Evolutionary conservation across 2,329 filamentous ascomycete genomes (phyloP).

Genomic region (Talaromyces sp.): DNA sequence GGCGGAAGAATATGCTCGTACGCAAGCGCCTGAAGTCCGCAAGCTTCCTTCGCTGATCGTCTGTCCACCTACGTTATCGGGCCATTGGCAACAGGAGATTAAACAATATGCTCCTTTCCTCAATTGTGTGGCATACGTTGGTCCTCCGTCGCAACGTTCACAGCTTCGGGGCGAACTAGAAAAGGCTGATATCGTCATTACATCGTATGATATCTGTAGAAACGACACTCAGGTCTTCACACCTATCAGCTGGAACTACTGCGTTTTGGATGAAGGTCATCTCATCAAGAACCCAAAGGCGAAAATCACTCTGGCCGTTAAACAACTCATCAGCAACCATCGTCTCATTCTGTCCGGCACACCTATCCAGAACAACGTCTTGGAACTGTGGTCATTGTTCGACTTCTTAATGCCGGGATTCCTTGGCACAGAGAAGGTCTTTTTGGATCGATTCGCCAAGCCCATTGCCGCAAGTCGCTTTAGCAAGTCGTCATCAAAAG

Average conservation of each 20-base stretch:
- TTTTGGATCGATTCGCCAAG: conserved; percentile 89
- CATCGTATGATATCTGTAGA: conserved; percentile 94
- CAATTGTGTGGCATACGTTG: conserved; percentile 82
- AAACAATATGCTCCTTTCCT: conserved; percentile 94
- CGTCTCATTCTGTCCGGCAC: conserved; percentile 94
- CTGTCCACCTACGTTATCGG: conserved; percentile 90
- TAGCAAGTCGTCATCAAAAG: conserved; percentile 95
- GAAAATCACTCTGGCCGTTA: conserved; percentile 90
- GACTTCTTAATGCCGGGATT: conserved; percentile 99
- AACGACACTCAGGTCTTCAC: conserved; percentile 86
- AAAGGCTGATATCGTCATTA: conserved; percentile 87
- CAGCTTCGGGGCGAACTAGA: conserved; percentile 64
- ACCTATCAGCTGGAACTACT: conserved; percentile 91
- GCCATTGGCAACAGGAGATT: conserved; percentile 98
- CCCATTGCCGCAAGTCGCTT: conserved; percentile 91
- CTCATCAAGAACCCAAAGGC: conserved; percentile 98
- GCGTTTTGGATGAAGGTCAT: conserved; percentile 94
- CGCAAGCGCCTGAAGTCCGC: conserved; percentile 69
- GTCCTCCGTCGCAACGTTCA: conserved; percentile 74
- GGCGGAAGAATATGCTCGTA: conserved; percentile 82
- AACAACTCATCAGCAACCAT: conserved; percentile 84
- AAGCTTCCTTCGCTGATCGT: conserved; percentile 87
- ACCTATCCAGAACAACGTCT: conserved; percentile 94
- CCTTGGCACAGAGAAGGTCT: conserved; percentile 93
- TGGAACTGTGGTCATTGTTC: conserved; percentile 96